phyloP scores from a whole-genome alignment of 2,329 filamentous ascomycete species.

The Pyricularia sp. region DNA sequence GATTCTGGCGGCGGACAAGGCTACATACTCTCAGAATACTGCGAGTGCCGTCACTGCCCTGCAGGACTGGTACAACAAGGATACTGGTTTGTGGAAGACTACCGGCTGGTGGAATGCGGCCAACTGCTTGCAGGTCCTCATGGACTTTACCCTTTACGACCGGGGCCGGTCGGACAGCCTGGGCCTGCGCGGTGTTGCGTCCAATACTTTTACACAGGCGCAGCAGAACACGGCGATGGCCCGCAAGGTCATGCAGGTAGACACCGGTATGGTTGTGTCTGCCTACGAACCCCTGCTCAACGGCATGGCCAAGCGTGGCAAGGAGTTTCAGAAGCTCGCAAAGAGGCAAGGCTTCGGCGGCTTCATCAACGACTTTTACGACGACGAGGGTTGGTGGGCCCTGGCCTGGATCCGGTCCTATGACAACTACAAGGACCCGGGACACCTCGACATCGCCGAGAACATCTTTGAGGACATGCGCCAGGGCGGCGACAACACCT shows the following conservation, averaged over 20 bases:
- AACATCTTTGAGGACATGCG: conserved; percentile 47
- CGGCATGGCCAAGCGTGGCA: background rate
- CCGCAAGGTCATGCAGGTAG: conserved; percentile 24
- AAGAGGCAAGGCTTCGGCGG: conserved; percentile 25
- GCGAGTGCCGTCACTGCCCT: conserved; percentile 30
- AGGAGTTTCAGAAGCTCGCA: background rate
- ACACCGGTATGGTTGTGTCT: conserved; percentile 26
- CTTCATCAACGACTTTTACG: conserved; percentile 48
- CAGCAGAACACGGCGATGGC: conserved; percentile 28
- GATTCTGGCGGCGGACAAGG: conserved; percentile 3
- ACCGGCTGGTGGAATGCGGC: conserved; percentile 68
- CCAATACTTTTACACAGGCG: conserved; percentile 35
- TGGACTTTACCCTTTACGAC: conserved; percentile 37
- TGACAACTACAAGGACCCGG: conserved; percentile 35
- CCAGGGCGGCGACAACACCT: conserved; percentile 29
- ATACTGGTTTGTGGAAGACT: conserved; percentile 53
- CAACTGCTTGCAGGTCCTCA: conserved; percentile 54
- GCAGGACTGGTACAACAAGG: conserved; percentile 51
- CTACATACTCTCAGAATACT: conserved; percentile 23
- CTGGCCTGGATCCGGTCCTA: conserved; percentile 46
- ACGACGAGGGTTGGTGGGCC: conserved; percentile 57
- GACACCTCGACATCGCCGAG: conserved; percentile 41
- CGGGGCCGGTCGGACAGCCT: conserved; percentile 23
- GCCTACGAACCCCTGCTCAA: conserved; percentile 21
- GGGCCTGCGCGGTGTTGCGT: conserved; percentile 28